Evolutionary conservation across 306 rosid species (phyloP).

Genomic region (Senna siamea): DNA sequence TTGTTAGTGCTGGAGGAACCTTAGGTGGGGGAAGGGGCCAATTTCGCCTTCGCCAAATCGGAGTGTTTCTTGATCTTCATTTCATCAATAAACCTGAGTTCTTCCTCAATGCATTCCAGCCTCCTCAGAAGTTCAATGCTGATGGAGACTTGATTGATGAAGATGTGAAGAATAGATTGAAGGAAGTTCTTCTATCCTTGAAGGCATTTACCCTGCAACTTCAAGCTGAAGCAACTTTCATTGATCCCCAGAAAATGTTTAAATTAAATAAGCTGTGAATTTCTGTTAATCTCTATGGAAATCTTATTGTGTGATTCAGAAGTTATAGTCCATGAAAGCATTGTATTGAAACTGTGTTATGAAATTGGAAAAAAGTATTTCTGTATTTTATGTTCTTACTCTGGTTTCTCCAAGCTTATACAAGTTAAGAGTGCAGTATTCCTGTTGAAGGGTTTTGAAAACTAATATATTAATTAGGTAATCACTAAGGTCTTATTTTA

Average conservation of each 20-base stretch:
- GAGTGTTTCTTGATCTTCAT: slow-evolving; percentile 63
- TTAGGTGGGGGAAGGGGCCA: slow-evolving; percentile 63
- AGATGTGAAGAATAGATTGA: slow-evolving; percentile 37
- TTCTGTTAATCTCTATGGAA: background rate
- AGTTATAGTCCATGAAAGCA: background rate
- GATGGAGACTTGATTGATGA: slow-evolving; percentile 54
- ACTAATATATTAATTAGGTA: background rate
- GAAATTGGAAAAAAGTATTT: background rate
- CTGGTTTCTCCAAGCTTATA: background rate
- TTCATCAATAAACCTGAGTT: slow-evolving; percentile 69
- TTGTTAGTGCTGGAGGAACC: slow-evolving; percentile 39
- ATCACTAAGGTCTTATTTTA: background rate
- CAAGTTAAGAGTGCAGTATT: background rate
- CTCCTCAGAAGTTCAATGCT: slow-evolving; percentile 52
- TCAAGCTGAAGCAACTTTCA: background rate
- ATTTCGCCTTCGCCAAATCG: slow-evolving; percentile 66
- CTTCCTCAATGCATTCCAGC: slow-evolving; percentile 47
- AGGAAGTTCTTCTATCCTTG: slow-evolving; percentile 48
- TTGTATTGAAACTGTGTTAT: background rate
- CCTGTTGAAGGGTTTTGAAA: slow-evolving; percentile 6
- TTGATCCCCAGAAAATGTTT: too few relatives aligned
- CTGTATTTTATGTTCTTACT: background rate
- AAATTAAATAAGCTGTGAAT: background rate
- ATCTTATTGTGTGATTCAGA: background rate
- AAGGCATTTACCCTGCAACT: slow-evolving; percentile 47